Evolutionary conservation across 768 basidiomycete genomes (phyloP), one percentile per base, ranked within the genome.

Genomic region (Leccinum fibrillosum): DNA sequence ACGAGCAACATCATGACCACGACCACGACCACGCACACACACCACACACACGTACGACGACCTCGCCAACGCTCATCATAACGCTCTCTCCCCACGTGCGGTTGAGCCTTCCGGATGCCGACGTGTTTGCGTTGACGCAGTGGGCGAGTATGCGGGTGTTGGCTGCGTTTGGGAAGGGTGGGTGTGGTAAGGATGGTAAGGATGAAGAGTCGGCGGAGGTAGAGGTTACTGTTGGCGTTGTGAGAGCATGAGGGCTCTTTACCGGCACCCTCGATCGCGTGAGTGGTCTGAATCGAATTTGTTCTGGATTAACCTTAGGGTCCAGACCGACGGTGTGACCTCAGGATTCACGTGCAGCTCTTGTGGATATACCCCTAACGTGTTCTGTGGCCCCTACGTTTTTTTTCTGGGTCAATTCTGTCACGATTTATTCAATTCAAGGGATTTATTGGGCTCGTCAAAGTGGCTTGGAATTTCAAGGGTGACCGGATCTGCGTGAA

Each of bases 81-180:
- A 91, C 93, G 30, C 76, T 95, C 25, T 88, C 92, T 68, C 73
- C 92, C 47, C 92, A 92, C 66, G 89, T 96, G 13, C 74, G 77
- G 37, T 71, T 77, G 37, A 85, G 87, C 57, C 67, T 92, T 44
- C 78, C 77, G 7, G 92, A 94, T 70, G 80, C 78, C 25, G 89
- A 90, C 49, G 82, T 92, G 49, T 66, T 95, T 50, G 77, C 75
- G 64, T 74, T 94, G 51, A 94, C 90, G 21, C 76, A 76, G 50
- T 92, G 89, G 88, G 86, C 87, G 23, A 87, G 86, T 80, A 86
- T 89, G 68, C 81, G 80, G 48, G 83, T 84, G 64, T 76, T 78
- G 47, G 74, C 73, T 47, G 86, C 84, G 17, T 75, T 90, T 58
- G 75, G 75, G 21, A 72, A 62, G 63, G 68, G 67, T 26, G 70